Conservation (phyloP, 495 filamentous ascomycete genomes). For the Friedmanniomyces simplex region DNA sequence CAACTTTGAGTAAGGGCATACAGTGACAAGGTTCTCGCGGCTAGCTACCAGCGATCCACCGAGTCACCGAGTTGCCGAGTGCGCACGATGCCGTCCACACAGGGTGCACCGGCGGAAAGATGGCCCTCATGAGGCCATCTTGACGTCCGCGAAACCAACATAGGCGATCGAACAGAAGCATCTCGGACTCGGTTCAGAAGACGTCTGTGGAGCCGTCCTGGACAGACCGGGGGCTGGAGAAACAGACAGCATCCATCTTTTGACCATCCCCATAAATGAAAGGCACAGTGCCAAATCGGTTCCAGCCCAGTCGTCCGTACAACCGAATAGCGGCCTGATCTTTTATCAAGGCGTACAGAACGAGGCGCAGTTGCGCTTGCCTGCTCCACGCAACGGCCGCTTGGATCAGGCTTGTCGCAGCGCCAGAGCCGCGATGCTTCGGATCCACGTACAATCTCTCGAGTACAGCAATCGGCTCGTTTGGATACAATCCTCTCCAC, state of each 20-base stretch:
- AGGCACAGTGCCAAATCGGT: background rate
- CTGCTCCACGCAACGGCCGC: background rate
- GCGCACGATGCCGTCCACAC: too few species aligned
- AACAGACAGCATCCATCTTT: slow-evolving; percentile 10
- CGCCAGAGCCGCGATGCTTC: background rate
- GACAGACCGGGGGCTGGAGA: background rate
- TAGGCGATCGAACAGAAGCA: too few species aligned
- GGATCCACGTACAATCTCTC: slow-evolving; percentile 7
- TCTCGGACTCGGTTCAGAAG: too few species aligned
- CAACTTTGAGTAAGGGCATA: too few species aligned
- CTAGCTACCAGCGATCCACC: too few species aligned
- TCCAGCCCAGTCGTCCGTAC: slow-evolving; percentile 5
- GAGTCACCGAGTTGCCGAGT: too few species aligned
- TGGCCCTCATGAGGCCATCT: too few species aligned
- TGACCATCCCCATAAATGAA: slow-evolving; percentile 2
- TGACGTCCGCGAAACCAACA: too few species aligned
- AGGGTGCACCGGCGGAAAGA: too few species aligned
- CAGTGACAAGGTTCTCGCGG: too few species aligned
- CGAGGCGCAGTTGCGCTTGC: background rate
- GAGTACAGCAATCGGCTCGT: slow-evolving; percentile 1
- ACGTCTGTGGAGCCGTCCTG: too few species aligned
- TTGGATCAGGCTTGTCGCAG: background rate
- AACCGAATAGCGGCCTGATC: slow-evolving; percentile 5
- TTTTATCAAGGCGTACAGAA: slow-evolving; percentile 6
- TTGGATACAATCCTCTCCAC: background rate